phyloP scores from a whole-genome alignment of 139 green algal genomes.

The Pleodorina starrii region DNA sequence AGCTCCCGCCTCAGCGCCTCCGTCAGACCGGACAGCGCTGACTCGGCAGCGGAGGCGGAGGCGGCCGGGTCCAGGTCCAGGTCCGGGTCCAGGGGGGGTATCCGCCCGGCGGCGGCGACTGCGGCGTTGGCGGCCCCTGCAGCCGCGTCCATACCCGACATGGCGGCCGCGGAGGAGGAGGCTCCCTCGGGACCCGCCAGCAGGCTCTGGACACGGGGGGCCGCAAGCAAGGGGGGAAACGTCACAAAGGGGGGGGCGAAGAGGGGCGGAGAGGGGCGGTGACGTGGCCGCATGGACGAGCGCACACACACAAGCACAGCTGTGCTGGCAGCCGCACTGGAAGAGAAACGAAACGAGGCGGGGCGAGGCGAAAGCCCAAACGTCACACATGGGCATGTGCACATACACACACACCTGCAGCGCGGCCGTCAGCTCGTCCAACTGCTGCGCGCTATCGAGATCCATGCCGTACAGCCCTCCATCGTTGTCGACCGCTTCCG shows the following conservation, averaged over 20 bases:
- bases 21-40: background rate
- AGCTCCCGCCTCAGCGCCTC: conserved; percentile 31
- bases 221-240: too few species aligned
- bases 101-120: background rate
- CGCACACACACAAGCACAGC: too few species aligned
- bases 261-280: too few species aligned
- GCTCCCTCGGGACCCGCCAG: background rate
- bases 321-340: too few species aligned
- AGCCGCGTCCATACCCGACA: background rate
- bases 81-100: background rate
- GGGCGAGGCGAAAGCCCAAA: too few species aligned
- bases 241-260: too few species aligned
- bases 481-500: background rate
- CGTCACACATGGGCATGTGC: too few species aligned
- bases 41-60: background rate
- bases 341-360: too few species aligned
- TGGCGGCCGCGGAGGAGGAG: too few species aligned
- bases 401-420: conserved; percentile 33
- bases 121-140: background rate
- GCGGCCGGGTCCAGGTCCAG: too few species aligned
- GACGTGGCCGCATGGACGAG: too few species aligned
- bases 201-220: background rate
- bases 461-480: background rate
- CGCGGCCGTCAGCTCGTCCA: conserved; percentile 21
- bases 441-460: background rate